Percentiles rank a stretch among this genome's conserved stretches.
Evolutionary conservation across 116 monocot species (phyloP).

Genomic region (Trichopus zeylanicus): DNA sequence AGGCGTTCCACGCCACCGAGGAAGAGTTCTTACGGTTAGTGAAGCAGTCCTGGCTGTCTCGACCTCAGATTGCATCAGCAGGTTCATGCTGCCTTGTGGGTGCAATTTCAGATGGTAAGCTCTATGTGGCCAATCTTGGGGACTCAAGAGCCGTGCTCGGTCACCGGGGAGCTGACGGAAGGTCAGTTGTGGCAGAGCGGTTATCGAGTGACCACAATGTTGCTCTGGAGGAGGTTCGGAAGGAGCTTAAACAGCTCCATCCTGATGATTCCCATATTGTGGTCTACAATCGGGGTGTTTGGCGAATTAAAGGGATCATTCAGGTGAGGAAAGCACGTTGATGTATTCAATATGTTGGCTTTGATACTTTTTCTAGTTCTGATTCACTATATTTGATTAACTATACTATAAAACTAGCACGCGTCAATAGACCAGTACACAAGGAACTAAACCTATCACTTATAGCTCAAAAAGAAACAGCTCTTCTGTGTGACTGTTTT

Average conservation of each 20-base stretch:
- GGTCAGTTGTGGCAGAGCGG: conserved; percentile 61
- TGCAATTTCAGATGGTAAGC: conserved; percentile 46
- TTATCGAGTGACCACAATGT: conserved; percentile 82
- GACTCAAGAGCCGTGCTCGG: conserved; percentile 93
- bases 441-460: no score
- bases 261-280: conserved; percentile 90
- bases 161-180: conserved; percentile 24
- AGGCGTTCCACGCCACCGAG: conserved; percentile 72
- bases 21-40: conserved; percentile 77
- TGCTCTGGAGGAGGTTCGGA: conserved; percentile 76
- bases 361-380: background rate
- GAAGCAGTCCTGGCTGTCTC: conserved; percentile 45
- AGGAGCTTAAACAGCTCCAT: conserved; percentile 53
- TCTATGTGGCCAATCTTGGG: conserved; percentile 87
- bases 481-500: background rate
- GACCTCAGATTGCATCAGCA: conserved; percentile 70
- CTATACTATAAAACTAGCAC: background rate
- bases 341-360: no score
- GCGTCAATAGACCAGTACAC: no score
- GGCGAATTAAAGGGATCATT: conserved; percentile 93
- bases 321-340: conserved; percentile 42
- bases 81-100: conserved; percentile 92
- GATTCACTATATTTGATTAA: background rate
- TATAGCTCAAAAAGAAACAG: no score
- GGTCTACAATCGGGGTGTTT: conserved; percentile 50